Conservation (phyloP, 306 rosid genomes). For the Corylus avellana region DNA sequence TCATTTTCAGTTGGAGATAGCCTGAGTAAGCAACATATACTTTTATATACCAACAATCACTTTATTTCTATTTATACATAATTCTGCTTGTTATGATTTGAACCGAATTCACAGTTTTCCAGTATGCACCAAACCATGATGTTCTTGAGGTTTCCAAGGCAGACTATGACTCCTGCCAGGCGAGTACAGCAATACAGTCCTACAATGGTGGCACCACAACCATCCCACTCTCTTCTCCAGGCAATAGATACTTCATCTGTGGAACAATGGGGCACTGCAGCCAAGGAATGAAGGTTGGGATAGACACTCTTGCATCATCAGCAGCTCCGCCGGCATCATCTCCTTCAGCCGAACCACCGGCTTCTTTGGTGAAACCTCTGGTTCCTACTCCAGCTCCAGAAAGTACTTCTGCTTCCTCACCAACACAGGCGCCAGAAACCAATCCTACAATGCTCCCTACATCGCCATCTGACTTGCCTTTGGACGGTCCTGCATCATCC, state of each 20-base stretch:
- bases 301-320: conserved; percentile 60
- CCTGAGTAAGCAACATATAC: conserved; percentile 51
- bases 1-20: conserved; percentile 64
- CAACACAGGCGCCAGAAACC: conserved; percentile 37
- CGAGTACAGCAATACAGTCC: conserved; percentile 51
- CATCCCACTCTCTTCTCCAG: conserved; percentile 61
- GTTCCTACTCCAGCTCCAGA: conserved; percentile 45
- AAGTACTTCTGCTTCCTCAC: conserved; percentile 15
- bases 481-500: conserved; percentile 36
- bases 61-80: neutral
- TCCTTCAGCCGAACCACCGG: conserved; percentile 30
- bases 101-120: conserved; percentile 54
- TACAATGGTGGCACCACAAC: conserved; percentile 61
- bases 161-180: conserved; percentile 67
- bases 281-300: conserved; percentile 75
- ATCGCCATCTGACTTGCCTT: conserved; percentile 20
- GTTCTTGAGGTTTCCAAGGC: conserved; percentile 75
- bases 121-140: conserved; percentile 62
- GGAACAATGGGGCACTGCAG: conserved; percentile 68
- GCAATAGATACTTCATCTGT: conserved; percentile 87
- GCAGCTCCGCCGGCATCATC: conserved; percentile 44
- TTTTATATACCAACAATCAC: neutral
- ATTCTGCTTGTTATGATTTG: neutral
- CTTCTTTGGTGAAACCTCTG: conserved; percentile 19
- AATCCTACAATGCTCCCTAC: conserved; percentile 18